Percentiles rank a stretch among this genome's conserved stretches.
Evolutionary conservation across 148 eudicot genomes (phyloP).

Genomic region (Pouteria glomerata): DNA sequence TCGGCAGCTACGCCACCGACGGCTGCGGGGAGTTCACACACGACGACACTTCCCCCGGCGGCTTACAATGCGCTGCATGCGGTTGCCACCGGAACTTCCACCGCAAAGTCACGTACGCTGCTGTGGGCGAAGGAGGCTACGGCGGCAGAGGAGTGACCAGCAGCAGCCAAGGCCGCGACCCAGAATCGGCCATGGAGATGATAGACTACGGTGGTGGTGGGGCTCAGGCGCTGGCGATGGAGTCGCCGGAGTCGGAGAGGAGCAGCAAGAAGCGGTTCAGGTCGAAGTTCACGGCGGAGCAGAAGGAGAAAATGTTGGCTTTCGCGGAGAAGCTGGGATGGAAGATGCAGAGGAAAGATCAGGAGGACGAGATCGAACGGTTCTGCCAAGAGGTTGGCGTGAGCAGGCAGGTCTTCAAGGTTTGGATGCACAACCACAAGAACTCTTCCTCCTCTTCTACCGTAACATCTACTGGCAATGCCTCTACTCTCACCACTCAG

Average conservation of each 20-base stretch:
- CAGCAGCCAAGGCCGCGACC: slow-evolving; percentile 2
- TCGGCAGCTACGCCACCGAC: slow-evolving; percentile 53
- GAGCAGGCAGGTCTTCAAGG: slow-evolving; percentile 41
- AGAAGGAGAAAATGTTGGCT: slow-evolving; percentile 44
- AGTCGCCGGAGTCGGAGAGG: slow-evolving; percentile 1
- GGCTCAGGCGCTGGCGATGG: background rate
- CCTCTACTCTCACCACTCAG: slow-evolving; percentile 23
- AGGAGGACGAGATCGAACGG: slow-evolving; percentile 28
- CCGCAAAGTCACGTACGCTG: slow-evolving; percentile 29
- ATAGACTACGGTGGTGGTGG: background rate
- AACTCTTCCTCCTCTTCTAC: slow-evolving; percentile 19
- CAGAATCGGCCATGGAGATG: background rate
- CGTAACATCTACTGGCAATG: slow-evolving; percentile 15
- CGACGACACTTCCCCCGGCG: slow-evolving; percentile 9
- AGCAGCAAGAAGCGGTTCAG: slow-evolving; percentile 31
- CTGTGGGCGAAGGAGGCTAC: background rate
- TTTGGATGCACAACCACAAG: slow-evolving; percentile 58
- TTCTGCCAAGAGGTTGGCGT: slow-evolving; percentile 40
- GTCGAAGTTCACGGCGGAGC: slow-evolving; percentile 44
- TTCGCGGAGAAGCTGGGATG: slow-evolving; percentile 49
- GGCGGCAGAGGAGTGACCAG: background rate
- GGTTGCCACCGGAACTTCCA: slow-evolving; percentile 58
- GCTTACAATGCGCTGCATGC: slow-evolving; percentile 36
- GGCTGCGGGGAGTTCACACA: slow-evolving; percentile 48
- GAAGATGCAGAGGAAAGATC: slow-evolving; percentile 41